Evolutionary conservation across 164 flowering plant species (phyloP).

Genomic region (Vitis labrusca): DNA sequence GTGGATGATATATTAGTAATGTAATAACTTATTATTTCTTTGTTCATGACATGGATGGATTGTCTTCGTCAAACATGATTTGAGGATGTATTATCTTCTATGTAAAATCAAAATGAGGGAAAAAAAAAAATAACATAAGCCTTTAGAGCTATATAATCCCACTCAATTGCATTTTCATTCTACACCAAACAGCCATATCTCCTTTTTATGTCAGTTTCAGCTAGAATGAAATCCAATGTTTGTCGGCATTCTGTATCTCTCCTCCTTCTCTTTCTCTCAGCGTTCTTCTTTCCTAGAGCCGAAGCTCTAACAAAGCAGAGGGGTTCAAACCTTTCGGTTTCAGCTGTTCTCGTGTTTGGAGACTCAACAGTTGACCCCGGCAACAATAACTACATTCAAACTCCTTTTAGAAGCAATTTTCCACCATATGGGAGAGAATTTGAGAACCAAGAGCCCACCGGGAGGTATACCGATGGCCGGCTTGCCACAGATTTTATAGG

Average conservation of each 20-base stretch:
- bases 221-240: not conserved
- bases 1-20: too few species aligned
- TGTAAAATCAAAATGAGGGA: too few species aligned
- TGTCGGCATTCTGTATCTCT: not conserved
- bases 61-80: too few species aligned
- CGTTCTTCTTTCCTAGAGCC: not conserved
- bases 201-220: not conserved
- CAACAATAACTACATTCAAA: conserved; percentile 53
- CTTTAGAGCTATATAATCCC: too few species aligned
- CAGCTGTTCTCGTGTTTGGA: conserved; percentile 61
- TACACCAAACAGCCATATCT: too few species aligned
- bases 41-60: too few species aligned
- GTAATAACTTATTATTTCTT: too few species aligned
- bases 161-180: too few species aligned
- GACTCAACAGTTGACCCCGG: conserved; percentile 82
- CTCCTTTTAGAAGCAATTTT: conserved; percentile 45
- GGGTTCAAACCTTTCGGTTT: conserved; percentile 19
- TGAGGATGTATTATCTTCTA: too few species aligned
- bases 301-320: conserved; percentile 2
- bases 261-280: not conserved
- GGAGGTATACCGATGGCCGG: conserved; percentile 62
- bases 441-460: conserved; percentile 41
- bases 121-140: too few species aligned
- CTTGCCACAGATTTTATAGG: conserved; percentile 59
- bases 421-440: conserved; percentile 68